Percentiles rank a stretch among this genome's conserved stretches.
Evolutionary conservation across 2,329 filamentous ascomycete genomes (phyloP).

Genomic region (Aspergillus tamarii): DNA sequence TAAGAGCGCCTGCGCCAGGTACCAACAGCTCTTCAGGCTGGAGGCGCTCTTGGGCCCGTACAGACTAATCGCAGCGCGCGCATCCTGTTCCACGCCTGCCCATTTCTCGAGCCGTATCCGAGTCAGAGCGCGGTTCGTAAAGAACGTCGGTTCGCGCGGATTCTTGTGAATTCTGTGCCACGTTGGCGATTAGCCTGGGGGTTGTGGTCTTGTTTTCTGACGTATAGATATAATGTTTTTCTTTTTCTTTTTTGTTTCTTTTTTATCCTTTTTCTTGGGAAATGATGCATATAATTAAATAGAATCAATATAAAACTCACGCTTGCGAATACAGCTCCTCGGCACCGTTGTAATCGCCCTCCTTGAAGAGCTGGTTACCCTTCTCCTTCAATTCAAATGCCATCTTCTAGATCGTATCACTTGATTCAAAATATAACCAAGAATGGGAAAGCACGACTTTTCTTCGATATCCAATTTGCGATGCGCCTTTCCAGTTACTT

Average conservation of each 20-base stretch:
- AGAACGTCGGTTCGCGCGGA: constrained; percentile 75
- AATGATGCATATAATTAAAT: not conserved
- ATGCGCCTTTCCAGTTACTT: not conserved
- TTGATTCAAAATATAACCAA: not conserved
- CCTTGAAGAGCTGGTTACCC: constrained; percentile 51
- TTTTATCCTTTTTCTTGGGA: not conserved
- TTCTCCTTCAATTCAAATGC: constrained; percentile 47
- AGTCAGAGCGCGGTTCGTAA: constrained; percentile 86
- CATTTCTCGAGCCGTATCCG: constrained; percentile 74
- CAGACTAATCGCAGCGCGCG: constrained; percentile 72
- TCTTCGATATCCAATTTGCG: not conserved
- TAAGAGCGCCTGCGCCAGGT: constrained; percentile 83
- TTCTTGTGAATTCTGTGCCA: constrained; percentile 71
- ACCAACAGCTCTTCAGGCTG: constrained; percentile 81
- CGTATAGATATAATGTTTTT: not conserved
- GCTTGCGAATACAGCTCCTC: constrained; percentile 53
- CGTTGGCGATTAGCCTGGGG: not conserved
- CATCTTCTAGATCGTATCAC: constrained; percentile 17
- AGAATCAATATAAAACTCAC: constrained; percentile 31
- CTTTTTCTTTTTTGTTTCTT: not conserved
- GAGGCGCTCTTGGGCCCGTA: constrained; percentile 52
- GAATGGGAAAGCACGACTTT: not conserved
- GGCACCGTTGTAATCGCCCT: constrained; percentile 48
- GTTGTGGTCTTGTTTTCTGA: not conserved
- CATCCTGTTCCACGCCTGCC: constrained; percentile 77